Percentiles rank a stretch among this genome's conserved stretches.
Evolutionary conservation across 371 early-diverging fungal genomes (phyloP).

Genomic region (Apophysomyces trapeziformis): DNA sequence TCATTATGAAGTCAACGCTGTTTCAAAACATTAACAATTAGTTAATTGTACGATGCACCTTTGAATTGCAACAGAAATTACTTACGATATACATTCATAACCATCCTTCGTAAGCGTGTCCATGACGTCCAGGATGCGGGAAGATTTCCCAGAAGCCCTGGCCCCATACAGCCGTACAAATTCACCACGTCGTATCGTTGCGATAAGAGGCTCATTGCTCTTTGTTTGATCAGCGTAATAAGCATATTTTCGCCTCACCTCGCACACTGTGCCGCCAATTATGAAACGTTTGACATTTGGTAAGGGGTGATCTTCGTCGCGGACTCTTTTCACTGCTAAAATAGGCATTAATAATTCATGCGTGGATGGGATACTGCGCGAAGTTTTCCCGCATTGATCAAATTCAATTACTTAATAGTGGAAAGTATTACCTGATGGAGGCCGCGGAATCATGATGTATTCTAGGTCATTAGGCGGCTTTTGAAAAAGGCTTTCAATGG

Average conservation of each 20-base stretch:
- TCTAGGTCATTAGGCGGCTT: too few relatives aligned
- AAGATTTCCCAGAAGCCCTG: constrained; percentile 27
- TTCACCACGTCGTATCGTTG: constrained; percentile 12
- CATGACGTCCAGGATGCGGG: constrained; percentile 24
- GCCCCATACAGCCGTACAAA: constrained; percentile 21
- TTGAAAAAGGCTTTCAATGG: too few relatives aligned
- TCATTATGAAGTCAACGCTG: neutral
- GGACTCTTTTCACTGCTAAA: neutral
- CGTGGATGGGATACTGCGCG: neutral
- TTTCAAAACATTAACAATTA: neutral
- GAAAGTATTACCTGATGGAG: neutral
- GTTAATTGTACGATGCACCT: neutral
- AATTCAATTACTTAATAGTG: neutral
- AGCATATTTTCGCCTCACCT: constrained; percentile 2
- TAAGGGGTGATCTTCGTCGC: neutral
- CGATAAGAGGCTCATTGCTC: constrained; percentile 18
- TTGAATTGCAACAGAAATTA: neutral
- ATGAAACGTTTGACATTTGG: neutral
- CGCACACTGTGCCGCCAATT: neutral
- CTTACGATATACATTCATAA: constrained; percentile 9
- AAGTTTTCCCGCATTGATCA: neutral
- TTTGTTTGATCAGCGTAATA: neutral
- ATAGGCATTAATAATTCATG: neutral
- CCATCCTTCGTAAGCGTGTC: constrained; percentile 11
- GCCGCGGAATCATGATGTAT: too few relatives aligned